phyloP scores from a whole-genome alignment of 768 basidiomycete species.

The Sarcodon aspratus region DNA sequence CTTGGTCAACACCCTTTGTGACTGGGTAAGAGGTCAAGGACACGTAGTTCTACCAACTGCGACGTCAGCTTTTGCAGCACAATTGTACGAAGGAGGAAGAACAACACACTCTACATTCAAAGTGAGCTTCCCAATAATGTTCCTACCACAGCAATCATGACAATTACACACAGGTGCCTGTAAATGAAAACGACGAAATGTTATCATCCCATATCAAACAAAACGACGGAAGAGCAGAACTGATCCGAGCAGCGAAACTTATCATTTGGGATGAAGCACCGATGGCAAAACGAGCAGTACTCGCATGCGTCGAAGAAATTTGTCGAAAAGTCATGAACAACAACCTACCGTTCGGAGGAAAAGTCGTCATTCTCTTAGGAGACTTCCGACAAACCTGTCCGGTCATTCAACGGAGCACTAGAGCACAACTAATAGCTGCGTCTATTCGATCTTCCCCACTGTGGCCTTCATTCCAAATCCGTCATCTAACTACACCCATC shows the following conservation, averaged over 20 bases:
- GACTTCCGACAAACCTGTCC: constrained; percentile 31
- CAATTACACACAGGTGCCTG: constrained; percentile 15
- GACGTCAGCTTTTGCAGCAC: constrained; percentile 27
- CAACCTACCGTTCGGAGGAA: constrained; percentile 24
- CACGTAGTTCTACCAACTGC: constrained; percentile 24
- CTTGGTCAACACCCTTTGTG: constrained; percentile 21
- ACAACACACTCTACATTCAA: constrained; percentile 29
- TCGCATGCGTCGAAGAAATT: constrained; percentile 24
- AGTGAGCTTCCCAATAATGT: constrained; percentile 9
- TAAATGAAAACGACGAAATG: constrained; percentile 19
- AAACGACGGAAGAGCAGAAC: constrained; percentile 17
- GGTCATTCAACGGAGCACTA: constrained; percentile 20
- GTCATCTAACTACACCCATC: constrained; percentile 19
- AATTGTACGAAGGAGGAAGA: constrained; percentile 24
- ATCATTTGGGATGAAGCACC: constrained; percentile 34
- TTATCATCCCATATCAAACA: constrained; percentile 19
- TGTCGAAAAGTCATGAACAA: constrained; percentile 16
- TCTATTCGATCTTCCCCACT: constrained; percentile 24
- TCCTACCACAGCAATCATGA: neutral
- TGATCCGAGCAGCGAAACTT: constrained; percentile 17
- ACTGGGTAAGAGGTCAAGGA: constrained; percentile 14
- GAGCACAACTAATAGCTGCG: constrained; percentile 18
- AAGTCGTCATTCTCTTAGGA: constrained; percentile 22
- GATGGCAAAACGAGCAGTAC: constrained; percentile 24
- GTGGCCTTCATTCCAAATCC: constrained; percentile 20